Conservation (phyloP, 2,329 filamentous ascomycete species). For the Fusarium compactum region DNA sequence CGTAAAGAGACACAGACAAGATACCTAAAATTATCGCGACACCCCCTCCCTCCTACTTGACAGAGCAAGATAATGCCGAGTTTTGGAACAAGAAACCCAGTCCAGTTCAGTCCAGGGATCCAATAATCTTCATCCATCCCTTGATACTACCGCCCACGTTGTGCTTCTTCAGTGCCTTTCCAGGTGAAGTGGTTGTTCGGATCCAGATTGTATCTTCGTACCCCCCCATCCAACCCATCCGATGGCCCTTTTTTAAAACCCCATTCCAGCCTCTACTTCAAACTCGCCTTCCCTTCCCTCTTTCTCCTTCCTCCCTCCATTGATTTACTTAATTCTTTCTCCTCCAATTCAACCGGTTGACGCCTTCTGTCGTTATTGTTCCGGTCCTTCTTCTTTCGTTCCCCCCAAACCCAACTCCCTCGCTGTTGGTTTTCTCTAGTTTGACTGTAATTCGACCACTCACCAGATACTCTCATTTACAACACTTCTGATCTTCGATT, state of each 20-base stretch:
- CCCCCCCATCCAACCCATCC: neutral
- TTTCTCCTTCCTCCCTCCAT: slow-evolving; percentile 39
- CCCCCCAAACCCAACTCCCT: slow-evolving; percentile 50
- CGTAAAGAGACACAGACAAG: neutral
- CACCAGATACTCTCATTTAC: slow-evolving; percentile 39
- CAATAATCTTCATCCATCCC: slow-evolving; percentile 31
- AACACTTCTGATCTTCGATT: slow-evolving; percentile 21
- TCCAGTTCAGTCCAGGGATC: slow-evolving; percentile 12
- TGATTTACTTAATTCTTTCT: slow-evolving; percentile 24
- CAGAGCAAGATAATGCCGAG: slow-evolving; percentile 18
- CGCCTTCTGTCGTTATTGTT: slow-evolving; percentile 27
- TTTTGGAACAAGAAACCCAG: slow-evolving; percentile 3
- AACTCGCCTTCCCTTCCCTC: slow-evolving; percentile 27
- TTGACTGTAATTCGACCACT: slow-evolving; percentile 39
- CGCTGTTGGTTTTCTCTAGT: slow-evolving; percentile 52
- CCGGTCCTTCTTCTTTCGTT: slow-evolving; percentile 45
- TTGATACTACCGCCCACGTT: slow-evolving; percentile 24
- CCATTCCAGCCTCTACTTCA: slow-evolving; percentile 42
- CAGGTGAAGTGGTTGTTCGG: slow-evolving; percentile 1
- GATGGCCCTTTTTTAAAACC: slow-evolving; percentile 39
- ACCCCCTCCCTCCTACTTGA: neutral
- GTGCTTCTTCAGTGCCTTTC: neutral
- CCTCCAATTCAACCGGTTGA: slow-evolving; percentile 39
- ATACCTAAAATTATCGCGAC: slow-evolving; percentile 9
- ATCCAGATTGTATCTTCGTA: slow-evolving; percentile 11